Conservation (phyloP, 2,329 filamentous ascomycete genomes). For the Chrysoporthe puriensis region DNA sequence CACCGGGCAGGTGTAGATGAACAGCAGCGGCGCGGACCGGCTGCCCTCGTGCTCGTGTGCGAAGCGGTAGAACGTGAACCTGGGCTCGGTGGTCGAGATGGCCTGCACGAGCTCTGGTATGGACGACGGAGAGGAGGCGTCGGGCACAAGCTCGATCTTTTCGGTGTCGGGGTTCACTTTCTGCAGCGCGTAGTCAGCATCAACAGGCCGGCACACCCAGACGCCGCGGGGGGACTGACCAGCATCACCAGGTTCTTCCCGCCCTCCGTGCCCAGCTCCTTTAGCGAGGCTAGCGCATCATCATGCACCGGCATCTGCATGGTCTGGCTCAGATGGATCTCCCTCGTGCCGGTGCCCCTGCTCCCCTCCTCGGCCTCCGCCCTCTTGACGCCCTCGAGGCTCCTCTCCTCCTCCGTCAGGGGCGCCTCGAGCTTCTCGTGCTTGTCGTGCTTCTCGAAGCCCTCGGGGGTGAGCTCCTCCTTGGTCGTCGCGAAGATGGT, state of each 20-base stretch:
- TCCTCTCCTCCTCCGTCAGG: constrained; percentile 86
- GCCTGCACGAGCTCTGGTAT: constrained; percentile 60
- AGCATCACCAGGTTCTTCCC: constrained; percentile 65
- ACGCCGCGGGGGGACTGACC: constrained; percentile 47
- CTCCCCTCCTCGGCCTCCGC: constrained; percentile 81
- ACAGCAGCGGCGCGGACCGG: constrained; percentile 65
- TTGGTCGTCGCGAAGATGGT: constrained; percentile 73
- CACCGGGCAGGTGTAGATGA: constrained; percentile 81
- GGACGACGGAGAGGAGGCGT: constrained; percentile 54
- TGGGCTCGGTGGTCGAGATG: constrained; percentile 71
- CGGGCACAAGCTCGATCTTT: constrained; percentile 66
- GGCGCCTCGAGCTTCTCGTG: constrained; percentile 69
- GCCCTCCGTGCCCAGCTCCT: constrained; percentile 56
- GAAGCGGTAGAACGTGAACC: constrained; percentile 79
- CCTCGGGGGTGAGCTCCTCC: constrained; percentile 69
- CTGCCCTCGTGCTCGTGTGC: constrained; percentile 57
- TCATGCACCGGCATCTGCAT: constrained; percentile 63
- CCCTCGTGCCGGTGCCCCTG: constrained; percentile 63
- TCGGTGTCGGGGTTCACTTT: constrained; percentile 75
- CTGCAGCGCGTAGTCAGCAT: constrained; percentile 44
- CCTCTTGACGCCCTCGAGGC: constrained; percentile 96
- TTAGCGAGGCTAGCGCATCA: constrained; percentile 67
- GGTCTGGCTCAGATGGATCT: constrained; percentile 62
- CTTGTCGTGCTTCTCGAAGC: constrained; percentile 73
- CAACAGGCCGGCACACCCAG: background rate